Evolutionary conservation across 371 early-diverging fungal species (phyloP).

Genomic region (Mortierella sp.): DNA sequence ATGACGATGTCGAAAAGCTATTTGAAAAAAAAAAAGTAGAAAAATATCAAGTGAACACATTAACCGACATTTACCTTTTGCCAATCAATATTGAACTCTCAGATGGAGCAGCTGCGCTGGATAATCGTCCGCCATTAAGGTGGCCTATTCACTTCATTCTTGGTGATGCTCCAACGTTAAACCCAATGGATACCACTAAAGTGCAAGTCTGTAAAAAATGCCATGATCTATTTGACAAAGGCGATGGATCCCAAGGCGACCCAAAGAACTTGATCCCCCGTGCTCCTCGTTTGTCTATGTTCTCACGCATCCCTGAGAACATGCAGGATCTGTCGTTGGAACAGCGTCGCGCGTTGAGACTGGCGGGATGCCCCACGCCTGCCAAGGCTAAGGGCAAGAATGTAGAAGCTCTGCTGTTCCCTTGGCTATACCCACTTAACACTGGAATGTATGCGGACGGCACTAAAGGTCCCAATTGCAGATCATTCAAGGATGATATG

Average conservation of each 20-base stretch:
- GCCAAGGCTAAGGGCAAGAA: constrained; percentile 50
- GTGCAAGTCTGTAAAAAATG: constrained; percentile 47
- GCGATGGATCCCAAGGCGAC: constrained; percentile 32
- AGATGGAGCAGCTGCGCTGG: constrained; percentile 50
- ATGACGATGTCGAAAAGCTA: too few species aligned
- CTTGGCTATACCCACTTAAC: constrained; percentile 35
- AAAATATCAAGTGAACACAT: too few species aligned
- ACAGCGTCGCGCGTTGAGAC: constrained; percentile 28
- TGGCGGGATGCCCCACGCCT: constrained; percentile 34
- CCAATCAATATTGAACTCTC: background rate
- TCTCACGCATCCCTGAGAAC: constrained; percentile 40
- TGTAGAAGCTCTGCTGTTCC: constrained; percentile 38
- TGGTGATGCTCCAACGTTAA: constrained; percentile 40
- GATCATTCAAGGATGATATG: constrained; percentile 42
- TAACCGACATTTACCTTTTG: background rate
- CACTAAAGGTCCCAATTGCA: constrained; percentile 37
- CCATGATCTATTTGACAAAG: constrained; percentile 39
- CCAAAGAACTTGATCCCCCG: constrained; percentile 47
- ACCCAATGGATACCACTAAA: constrained; percentile 45
- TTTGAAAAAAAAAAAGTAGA: too few species aligned
- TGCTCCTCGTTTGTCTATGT: constrained; percentile 42
- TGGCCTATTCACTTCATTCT: constrained; percentile 48
- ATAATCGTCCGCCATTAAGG: constrained; percentile 38
- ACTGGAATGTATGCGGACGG: constrained; percentile 51
- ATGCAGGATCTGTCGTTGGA: constrained; percentile 36